Base-by-base conservation (phyloP, 345 rosid species). In the Odontarrhena argentea region DNA sequence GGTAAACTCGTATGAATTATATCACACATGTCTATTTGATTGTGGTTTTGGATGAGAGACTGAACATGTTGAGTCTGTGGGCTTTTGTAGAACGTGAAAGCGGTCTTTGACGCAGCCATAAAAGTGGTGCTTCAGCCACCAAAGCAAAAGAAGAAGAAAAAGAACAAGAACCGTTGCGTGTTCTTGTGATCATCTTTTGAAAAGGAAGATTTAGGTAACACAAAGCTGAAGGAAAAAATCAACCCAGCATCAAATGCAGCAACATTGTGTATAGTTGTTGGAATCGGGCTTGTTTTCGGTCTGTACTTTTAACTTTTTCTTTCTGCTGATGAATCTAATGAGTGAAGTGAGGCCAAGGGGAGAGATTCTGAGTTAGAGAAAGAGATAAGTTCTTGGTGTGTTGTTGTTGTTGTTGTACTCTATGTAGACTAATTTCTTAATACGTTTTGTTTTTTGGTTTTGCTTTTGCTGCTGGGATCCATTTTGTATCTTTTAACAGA, bases 101-200 rank as follows among this genome's bases (percentile, higher is more conserved):
- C 77, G 53, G 97, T 87, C 40, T 90, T 87, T 58, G 97, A 90
- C 10, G 86, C 86, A 30, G 97, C 97, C 45, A 90, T 90, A 64
- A 87, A 76, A 73, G 97, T 90, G 7, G 97, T 87, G 74, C 97
- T 90, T 62, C 95, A 90, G 71, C 97, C 97, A 7, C 97, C 97
- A 0, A 90, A 87, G 67, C 85, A 83, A 61, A 86, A 87, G 90
- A 90, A 90, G 74, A 90, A 87, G 88, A 89, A 87, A 82, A 80
- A 74, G 64, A 75, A 69, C 61, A 69, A 75, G 71, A 70, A 69
- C 34, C 63, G 63, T 11, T 74, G 78, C 1, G 13, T 30, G 43
- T 69, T 75, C 71, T 75, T 75, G 75, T 75, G 71, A 74, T 74
- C 75, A 57, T 50, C 58, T 62, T 13, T 48, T 8, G 8, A 41